phyloP scores from a whole-genome alignment of 2,329 filamentous ascomycete genomes.

The Cercospora nicotianae region DNA sequence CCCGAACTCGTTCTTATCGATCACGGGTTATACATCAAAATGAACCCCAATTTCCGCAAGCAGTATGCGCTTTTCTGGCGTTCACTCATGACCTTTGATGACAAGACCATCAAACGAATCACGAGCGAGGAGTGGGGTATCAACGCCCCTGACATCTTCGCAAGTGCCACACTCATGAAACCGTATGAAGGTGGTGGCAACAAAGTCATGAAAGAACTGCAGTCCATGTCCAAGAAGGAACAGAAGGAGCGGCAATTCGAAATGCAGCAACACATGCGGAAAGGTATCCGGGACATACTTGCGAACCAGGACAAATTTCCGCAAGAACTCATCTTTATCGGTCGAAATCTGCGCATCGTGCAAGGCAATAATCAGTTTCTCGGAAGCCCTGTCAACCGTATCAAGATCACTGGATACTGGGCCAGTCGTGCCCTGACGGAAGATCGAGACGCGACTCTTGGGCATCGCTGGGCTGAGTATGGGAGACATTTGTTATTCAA shows the following conservation, averaged over 20 bases:
- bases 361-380: slow-evolving; percentile 92
- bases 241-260: slow-evolving; percentile 66
- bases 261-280: slow-evolving; percentile 72
- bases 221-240: slow-evolving; percentile 57
- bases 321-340: slow-evolving; percentile 87
- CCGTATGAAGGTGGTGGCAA: slow-evolving; percentile 85
- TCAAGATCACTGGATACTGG: slow-evolving; percentile 94
- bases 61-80: slow-evolving; percentile 94
- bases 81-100: slow-evolving; percentile 89
- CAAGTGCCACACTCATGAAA: slow-evolving; percentile 81
- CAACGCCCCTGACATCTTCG: slow-evolving; percentile 85
- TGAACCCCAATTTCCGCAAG: slow-evolving; percentile 77
- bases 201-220: slow-evolving; percentile 55
- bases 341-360: slow-evolving; percentile 86
- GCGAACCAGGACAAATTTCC: slow-evolving; percentile 86
- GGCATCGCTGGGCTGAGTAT: slow-evolving; percentile 66
- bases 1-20: slow-evolving; percentile 94
- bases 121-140: slow-evolving; percentile 80
- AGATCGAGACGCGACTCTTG: slow-evolving; percentile 62
- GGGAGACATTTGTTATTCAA: slow-evolving; percentile 81
- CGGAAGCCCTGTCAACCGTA: slow-evolving; percentile 81
- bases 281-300: slow-evolving; percentile 75
- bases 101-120: slow-evolving; percentile 70
- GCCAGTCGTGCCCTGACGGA: slow-evolving; percentile 81
- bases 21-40: slow-evolving; percentile 92